Evolutionary conservation across 2,329 filamentous ascomycete species (phyloP).

Genomic region (Xylariaceae sp.): DNA sequence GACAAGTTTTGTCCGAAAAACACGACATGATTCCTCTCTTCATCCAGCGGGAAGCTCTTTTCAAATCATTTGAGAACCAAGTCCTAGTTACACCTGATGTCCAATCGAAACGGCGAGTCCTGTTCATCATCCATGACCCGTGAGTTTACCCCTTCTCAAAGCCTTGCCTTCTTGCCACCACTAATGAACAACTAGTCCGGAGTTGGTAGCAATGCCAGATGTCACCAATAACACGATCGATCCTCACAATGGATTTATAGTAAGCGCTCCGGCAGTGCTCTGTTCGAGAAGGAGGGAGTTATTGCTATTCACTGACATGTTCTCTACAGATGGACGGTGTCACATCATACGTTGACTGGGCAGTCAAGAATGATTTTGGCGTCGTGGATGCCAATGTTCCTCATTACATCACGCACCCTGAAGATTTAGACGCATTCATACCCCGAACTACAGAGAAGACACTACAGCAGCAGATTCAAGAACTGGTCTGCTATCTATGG

Average conservation of each 20-base stretch:
- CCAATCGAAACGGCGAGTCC: constrained; percentile 57
- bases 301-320: constrained; percentile 17
- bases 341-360: constrained; percentile 79
- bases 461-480: constrained; percentile 57
- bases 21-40: constrained; percentile 75
- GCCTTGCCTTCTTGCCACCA: neutral
- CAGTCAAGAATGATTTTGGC: constrained; percentile 66
- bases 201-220: constrained; percentile 62
- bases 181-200: constrained; percentile 46
- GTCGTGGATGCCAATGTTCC: constrained; percentile 92
- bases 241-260: constrained; percentile 81
- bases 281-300: neutral
- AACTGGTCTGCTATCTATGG: constrained; percentile 84
- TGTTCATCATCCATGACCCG: constrained; percentile 90
- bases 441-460: constrained; percentile 41
- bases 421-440: constrained; percentile 47
- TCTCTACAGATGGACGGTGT: constrained; percentile 67
- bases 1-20: constrained; percentile 62
- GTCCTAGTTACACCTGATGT: constrained; percentile 75
- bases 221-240: constrained; percentile 67
- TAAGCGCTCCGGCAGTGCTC: constrained; percentile 41
- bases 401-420: constrained; percentile 61
- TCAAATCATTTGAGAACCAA: constrained; percentile 77
- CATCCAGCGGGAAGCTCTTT: constrained; percentile 67
- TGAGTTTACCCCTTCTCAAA: constrained; percentile 40